A percentile compares a stretch with the other conserved stretches of the same genome.
These are phyloP conservation scores for Chromera velia DNA, from an alignment of 73 alveolate genomes.

Conservation along the genomic window DNA sequence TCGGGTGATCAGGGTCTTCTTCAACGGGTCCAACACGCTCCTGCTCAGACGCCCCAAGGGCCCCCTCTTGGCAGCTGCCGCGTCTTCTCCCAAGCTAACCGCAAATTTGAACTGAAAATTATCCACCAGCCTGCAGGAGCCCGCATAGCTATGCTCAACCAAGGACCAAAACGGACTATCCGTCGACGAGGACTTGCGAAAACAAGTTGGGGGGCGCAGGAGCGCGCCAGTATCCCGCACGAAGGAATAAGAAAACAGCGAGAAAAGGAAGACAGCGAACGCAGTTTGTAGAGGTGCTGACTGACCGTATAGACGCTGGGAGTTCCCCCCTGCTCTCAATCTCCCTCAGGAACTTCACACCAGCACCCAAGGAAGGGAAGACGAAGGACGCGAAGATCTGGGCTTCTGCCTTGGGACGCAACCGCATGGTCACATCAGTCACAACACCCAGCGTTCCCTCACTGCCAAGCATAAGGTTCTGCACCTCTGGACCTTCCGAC, in stretches of 20 bases:
- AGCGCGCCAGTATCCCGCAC: no score
- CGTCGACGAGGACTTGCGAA: no score
- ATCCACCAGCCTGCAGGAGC: conserved; percentile 75
- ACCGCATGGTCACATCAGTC: conserved; percentile 24
- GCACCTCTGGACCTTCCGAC: conserved; percentile 23
- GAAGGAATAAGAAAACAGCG: no score
- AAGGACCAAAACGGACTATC: no score
- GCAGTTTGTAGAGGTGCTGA: no score
- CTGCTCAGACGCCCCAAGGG: conserved; percentile 44
- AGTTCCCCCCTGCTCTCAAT: neutral
- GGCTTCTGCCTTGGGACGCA: conserved; percentile 15
- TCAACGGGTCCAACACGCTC: conserved; percentile 59
- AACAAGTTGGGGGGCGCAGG: no score
- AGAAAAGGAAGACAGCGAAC: no score
- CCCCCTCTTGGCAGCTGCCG: conserved; percentile 71
- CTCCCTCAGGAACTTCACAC: conserved; percentile 18
- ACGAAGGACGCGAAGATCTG: conserved; percentile 14
- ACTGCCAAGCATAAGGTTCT: conserved; percentile 15
- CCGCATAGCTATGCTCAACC: no score
- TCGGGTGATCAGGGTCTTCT: conserved; percentile 61
- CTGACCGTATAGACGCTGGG: conserved; percentile 40
- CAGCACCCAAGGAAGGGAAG: conserved; percentile 31
- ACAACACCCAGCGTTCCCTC: conserved; percentile 46
- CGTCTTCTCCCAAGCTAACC: no score
- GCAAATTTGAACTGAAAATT: conserved; percentile 71